Evolutionary conservation across 495 filamentous ascomycete species (phyloP).

Genomic region (Cenococcum geophilum): DNA sequence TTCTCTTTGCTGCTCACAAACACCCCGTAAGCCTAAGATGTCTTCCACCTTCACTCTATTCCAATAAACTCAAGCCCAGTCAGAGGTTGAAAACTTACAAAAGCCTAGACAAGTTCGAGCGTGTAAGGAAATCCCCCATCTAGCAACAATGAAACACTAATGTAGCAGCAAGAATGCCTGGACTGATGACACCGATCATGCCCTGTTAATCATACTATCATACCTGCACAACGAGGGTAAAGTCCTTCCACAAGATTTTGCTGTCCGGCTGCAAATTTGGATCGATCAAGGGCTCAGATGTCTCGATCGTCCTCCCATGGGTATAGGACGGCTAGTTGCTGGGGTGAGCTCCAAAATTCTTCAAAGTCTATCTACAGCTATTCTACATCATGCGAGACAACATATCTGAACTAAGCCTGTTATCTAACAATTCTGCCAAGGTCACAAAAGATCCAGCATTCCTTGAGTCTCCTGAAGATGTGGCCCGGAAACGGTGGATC

Average conservation of each 20-base stretch:
- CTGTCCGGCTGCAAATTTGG: conserved; percentile 42
- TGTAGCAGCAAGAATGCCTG: conserved; percentile 33
- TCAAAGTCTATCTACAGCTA: no score
- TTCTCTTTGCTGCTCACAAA: background rate
- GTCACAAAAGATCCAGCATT: conserved; percentile 36
- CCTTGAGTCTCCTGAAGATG: conserved; percentile 31
- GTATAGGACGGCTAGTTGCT: conserved; percentile 40
- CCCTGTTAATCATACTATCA: conserved; percentile 41
- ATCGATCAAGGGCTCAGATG: conserved; percentile 39
- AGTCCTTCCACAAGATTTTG: conserved; percentile 34
- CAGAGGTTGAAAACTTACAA: background rate
- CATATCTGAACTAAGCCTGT: no score
- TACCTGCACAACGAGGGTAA: conserved; percentile 35
- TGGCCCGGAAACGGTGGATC: conserved; percentile 39
- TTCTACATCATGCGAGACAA: no score
- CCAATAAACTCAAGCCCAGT: background rate
- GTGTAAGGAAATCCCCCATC: no score
- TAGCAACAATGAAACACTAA: no score
- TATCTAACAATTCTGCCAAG: background rate
- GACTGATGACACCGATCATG: conserved; percentile 51
- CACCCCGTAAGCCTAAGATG: background rate
- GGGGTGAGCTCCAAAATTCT: no score
- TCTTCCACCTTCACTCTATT: background rate
- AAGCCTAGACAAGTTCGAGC: conserved; percentile 30
- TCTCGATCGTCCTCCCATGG: conserved; percentile 41